A percentile compares a stretch with the other conserved stretches of the same genome.
Evolutionary conservation across 2,329 filamentous ascomycete genomes (phyloP).

Genomic region (Diaporthe helianthi): DNA sequence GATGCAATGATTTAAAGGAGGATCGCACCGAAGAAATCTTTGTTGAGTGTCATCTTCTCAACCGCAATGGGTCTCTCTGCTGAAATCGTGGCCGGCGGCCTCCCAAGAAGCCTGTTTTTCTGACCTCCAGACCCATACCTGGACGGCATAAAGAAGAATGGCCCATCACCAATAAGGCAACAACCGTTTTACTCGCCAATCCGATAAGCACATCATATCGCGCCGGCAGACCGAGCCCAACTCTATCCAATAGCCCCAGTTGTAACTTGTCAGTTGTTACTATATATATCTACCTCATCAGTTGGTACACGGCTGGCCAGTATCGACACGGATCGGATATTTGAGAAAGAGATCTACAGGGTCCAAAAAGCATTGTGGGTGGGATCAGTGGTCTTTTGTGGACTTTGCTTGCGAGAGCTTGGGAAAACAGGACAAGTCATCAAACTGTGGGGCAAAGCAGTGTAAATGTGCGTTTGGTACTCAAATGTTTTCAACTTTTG

Average conservation of each 20-base stretch:
- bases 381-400: slow-evolving; percentile 12
- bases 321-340: not conserved
- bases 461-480: slow-evolving; percentile 16
- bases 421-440: not conserved
- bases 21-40: not conserved
- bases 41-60: slow-evolving; percentile 5
- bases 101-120: slow-evolving; percentile 9
- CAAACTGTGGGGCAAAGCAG: not conserved
- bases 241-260: not conserved
- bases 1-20: slow-evolving; percentile 19
- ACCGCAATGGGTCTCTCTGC: slow-evolving; percentile 12
- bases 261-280: too few species aligned
- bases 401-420: not conserved
- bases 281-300: not conserved
- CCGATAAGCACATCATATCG: slow-evolving; percentile 3
- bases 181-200: not conserved
- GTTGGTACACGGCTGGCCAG: slow-evolving; percentile 22
- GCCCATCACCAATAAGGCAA: slow-evolving; percentile 11
- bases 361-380: not conserved
- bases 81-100: slow-evolving; percentile 20
- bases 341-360: not conserved
- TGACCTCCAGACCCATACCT: slow-evolving; percentile 2
- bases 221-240: slow-evolving; percentile 5
- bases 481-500: too few species aligned
- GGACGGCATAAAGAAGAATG: slow-evolving; percentile 13